phyloP scores from a whole-genome alignment of 352 stramenopile genomes.

The Phytophthora fragariae region DNA sequence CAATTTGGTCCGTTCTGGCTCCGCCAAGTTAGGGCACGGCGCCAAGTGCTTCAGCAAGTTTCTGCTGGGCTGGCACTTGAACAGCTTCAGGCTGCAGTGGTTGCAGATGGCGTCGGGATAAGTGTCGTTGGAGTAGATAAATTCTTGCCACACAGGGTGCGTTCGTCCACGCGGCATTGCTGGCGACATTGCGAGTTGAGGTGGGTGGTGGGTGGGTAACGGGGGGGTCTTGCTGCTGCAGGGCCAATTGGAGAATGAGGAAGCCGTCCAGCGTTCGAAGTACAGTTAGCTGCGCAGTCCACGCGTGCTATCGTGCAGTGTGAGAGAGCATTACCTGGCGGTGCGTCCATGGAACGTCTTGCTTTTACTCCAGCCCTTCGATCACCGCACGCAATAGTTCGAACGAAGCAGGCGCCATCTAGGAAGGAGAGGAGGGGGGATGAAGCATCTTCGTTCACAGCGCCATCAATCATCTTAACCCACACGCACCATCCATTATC shows the following conservation, averaged over 20 bases:
- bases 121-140: background rate
- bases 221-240: background rate
- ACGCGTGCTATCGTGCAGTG: background rate
- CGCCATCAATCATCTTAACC: background rate
- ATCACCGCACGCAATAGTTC: background rate
- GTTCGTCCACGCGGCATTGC: background rate
- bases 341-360: background rate
- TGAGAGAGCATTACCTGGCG: background rate
- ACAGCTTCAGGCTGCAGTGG: background rate
- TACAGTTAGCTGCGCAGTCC: background rate
- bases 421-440: background rate
- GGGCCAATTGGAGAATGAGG: background rate
- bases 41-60: slow-evolving; percentile 6
- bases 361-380: background rate
- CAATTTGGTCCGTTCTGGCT: slow-evolving; percentile 9
- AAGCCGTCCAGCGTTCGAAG: background rate
- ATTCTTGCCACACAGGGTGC: slow-evolving; percentile 1
- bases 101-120: slow-evolving; percentile 2
- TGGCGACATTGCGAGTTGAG: background rate
- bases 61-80: slow-evolving; percentile 7
- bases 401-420: background rate
- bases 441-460: background rate
- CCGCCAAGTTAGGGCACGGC: background rate
- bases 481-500: background rate
- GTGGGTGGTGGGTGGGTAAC: background rate